Conservation (phyloP, 2,329 filamentous ascomycete genomes). For the Colletotrichum caudatum region DNA sequence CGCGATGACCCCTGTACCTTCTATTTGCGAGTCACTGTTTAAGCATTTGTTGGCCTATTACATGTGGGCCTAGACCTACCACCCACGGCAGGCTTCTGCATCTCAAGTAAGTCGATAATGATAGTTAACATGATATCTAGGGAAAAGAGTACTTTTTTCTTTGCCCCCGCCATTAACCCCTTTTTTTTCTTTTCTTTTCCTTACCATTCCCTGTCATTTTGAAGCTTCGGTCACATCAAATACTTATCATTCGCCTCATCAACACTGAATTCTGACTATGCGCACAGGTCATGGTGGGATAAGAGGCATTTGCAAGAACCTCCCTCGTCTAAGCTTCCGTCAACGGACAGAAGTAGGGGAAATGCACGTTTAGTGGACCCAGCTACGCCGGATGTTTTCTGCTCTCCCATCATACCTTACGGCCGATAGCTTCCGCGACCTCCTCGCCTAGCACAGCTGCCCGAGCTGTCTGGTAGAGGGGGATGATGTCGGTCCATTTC, state of each 20-base stretch:
- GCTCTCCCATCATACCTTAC: background rate
- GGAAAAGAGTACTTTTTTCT: background rate
- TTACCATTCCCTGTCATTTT: too few species aligned
- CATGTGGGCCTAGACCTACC: background rate
- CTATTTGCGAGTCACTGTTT: background rate
- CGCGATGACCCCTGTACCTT: background rate
- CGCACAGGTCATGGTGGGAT: background rate
- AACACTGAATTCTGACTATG: background rate
- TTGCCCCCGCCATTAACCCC: background rate
- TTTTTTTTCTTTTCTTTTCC: background rate
- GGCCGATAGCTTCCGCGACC: background rate
- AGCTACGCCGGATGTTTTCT: background rate
- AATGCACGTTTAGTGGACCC: background rate
- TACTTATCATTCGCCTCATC: background rate
- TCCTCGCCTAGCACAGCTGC: slow-evolving; percentile 58
- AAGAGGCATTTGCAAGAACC: background rate
- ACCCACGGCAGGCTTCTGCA: background rate
- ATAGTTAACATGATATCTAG: background rate
- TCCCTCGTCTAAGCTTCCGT: background rate
- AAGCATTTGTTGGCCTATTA: background rate
- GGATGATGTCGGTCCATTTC: slow-evolving; percentile 85
- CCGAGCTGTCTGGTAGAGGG: slow-evolving; percentile 77
- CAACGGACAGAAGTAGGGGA: background rate
- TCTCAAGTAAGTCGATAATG: background rate
- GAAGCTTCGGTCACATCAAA: too few species aligned